These are phyloP conservation scores for Protomyces arabidopsidicola DNA, from an alignment of 1,139 yeast species.

Conservation along the genomic window DNA sequence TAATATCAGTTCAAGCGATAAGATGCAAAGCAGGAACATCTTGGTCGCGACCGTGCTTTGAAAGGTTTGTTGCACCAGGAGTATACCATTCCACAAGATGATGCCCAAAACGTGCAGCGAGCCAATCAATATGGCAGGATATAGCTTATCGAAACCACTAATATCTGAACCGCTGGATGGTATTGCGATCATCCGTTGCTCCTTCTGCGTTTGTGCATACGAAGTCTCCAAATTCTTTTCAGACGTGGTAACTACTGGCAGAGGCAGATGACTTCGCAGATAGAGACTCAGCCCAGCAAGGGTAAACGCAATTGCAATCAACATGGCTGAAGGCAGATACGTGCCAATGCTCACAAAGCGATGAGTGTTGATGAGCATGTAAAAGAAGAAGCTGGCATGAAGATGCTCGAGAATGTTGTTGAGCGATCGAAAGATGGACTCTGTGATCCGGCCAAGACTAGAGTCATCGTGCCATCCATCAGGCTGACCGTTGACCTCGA, in stretches of 20 bases:
- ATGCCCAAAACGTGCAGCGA: constrained; percentile 9
- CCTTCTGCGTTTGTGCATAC: background rate
- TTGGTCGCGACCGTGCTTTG: background rate
- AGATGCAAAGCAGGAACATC: background rate
- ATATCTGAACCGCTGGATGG: no score
- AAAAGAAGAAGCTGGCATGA: constrained; percentile 95
- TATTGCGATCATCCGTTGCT: background rate
- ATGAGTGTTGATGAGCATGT: constrained; percentile 71
- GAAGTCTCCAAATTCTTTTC: background rate
- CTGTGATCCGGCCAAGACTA: constrained; percentile 84
- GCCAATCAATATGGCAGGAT: constrained; percentile 8
- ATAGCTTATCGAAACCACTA: background rate
- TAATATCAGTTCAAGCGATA: constrained; percentile 6
- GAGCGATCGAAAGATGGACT: constrained; percentile 79
- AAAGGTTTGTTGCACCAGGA: constrained; percentile 3
- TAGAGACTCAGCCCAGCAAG: constrained; percentile 56
- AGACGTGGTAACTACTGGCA: constrained; percentile 36
- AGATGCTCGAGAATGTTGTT: constrained; percentile 91
- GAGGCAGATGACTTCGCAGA: constrained; percentile 45
- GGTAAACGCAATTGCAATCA: constrained; percentile 66
- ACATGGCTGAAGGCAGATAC: constrained; percentile 79
- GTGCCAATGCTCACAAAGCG: constrained; percentile 90
- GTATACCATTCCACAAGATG: constrained; percentile 21
- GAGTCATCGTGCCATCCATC: constrained; percentile 59
- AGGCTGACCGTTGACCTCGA: constrained; percentile 56